Evolutionary conservation across 139 green algal genomes (phyloP).

Genomic region (Chlamydomonas sp.): DNA sequence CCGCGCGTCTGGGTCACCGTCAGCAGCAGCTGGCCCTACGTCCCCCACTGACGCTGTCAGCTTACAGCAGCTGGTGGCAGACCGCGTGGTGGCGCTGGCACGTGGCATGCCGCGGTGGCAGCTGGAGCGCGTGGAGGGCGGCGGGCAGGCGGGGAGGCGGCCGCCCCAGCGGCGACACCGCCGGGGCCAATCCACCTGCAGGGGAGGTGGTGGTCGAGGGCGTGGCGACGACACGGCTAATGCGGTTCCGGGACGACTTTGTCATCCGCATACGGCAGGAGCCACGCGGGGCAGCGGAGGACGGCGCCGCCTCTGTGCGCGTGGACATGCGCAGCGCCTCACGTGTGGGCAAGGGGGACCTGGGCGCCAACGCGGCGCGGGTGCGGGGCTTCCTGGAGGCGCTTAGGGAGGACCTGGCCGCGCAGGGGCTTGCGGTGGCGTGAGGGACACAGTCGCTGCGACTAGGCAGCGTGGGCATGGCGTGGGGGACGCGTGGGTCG

Average conservation of each 20-base stretch:
- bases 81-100: constrained; percentile 22
- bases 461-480: too few species aligned
- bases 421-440: too few species aligned
- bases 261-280: constrained; percentile 25
- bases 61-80: constrained; percentile 21
- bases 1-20: neutral
- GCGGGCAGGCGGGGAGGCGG: neutral
- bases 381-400: constrained; percentile 45
- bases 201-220: constrained; percentile 41
- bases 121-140: constrained; percentile 11
- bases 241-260: constrained; percentile 65
- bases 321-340: constrained; percentile 47
- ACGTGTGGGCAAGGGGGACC: constrained; percentile 62
- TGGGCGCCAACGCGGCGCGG: constrained; percentile 59
- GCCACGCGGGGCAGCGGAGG: neutral
- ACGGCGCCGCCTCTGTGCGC: neutral
- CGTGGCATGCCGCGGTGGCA: constrained; percentile 44
- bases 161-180: neutral
- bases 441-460: too few species aligned
- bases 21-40: neutral
- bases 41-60: too few species aligned
- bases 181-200: too few species aligned
- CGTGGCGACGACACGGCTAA: constrained; percentile 50
- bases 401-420: constrained; percentile 35
- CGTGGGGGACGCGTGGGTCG: too few species aligned